phyloP scores from a whole-genome alignment of 225 moss, liverwort and hornwort genomes.

The Lunularia cruciata region DNA sequence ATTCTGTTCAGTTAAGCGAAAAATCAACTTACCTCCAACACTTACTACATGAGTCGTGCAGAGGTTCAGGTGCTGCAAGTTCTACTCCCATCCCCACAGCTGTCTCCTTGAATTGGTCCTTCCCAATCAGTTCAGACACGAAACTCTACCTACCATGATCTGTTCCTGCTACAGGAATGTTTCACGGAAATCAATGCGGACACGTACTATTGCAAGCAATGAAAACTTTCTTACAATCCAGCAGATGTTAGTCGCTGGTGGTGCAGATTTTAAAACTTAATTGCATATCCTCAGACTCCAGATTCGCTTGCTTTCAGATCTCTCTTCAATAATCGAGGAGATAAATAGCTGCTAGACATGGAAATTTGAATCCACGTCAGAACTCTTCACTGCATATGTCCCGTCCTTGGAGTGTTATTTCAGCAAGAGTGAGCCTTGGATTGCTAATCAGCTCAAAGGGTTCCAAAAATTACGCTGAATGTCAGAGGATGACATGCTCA shows the following conservation, averaged over 20 bases:
- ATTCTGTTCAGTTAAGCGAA: neutral
- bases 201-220: neutral
- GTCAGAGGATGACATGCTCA: slow-evolving; percentile 23
- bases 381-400: slow-evolving; percentile 21
- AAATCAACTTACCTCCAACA: slow-evolving; percentile 5
- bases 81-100: slow-evolving; percentile 3
- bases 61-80: slow-evolving; percentile 4
- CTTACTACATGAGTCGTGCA: slow-evolving; percentile 7
- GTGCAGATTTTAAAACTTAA: neutral
- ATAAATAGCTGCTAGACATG: slow-evolving; percentile 17
- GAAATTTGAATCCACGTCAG: slow-evolving; percentile 22
- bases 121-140: slow-evolving; percentile 2
- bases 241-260: neutral
- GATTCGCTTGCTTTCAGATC: slow-evolving; percentile 15
- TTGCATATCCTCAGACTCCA: slow-evolving; percentile 7
- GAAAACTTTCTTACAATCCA: slow-evolving; percentile 13
- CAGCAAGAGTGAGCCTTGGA: slow-evolving; percentile 14
- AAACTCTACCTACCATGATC: neutral
- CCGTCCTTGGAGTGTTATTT: slow-evolving; percentile 20
- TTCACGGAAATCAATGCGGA: neutral
- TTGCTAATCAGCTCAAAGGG: neutral
- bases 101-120: neutral
- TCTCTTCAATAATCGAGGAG: neutral
- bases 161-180: neutral
- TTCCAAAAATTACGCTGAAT: slow-evolving; percentile 22